A percentile compares a stretch with the other conserved stretches of the same genome.
phyloP scores from a whole-genome alignment of 2,329 filamentous ascomycete species.

The Nemania serpens region DNA sequence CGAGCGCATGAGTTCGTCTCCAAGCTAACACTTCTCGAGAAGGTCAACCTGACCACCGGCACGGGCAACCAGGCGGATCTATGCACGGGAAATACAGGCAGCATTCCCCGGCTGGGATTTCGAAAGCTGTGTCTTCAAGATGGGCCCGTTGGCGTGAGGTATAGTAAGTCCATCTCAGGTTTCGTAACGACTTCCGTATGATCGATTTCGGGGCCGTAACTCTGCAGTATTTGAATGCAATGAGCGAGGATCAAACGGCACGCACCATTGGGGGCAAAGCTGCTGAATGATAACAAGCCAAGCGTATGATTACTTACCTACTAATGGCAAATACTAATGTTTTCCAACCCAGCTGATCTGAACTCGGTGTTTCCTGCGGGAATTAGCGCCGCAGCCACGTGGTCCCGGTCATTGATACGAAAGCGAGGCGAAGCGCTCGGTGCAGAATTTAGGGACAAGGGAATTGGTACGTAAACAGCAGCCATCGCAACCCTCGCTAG shows the following conservation, averaged over 20 bases:
- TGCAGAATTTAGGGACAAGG: constrained; percentile 71
- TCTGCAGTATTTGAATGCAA: not conserved
- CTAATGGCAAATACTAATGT: not conserved
- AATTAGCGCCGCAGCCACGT: constrained; percentile 73
- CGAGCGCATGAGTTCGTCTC: constrained; percentile 70
- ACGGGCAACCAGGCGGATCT: constrained; percentile 56
- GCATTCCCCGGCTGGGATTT: constrained; percentile 28
- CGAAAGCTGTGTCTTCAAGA: constrained; percentile 53
- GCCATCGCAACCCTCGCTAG: too few relatives aligned
- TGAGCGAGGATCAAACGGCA: not conserved
- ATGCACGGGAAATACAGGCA: constrained; percentile 41
- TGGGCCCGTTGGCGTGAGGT: constrained; percentile 70
- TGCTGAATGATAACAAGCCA: not conserved
- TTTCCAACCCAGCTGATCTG: constrained; percentile 54
- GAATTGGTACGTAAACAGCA: constrained; percentile 49
- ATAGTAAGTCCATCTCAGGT: constrained; percentile 37
- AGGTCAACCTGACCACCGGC: constrained; percentile 77
- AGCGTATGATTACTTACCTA: not conserved
- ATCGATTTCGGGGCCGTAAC: not conserved
- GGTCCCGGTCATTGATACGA: constrained; percentile 69
- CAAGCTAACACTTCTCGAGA: constrained; percentile 71
- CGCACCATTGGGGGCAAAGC: too few relatives aligned
- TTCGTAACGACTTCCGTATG: not conserved
- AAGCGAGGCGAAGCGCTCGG: constrained; percentile 72
- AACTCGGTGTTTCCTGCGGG: constrained; percentile 73